Conservation (phyloP, 768 basidiomycete species). For the Flagelloscypha sp. region DNA sequence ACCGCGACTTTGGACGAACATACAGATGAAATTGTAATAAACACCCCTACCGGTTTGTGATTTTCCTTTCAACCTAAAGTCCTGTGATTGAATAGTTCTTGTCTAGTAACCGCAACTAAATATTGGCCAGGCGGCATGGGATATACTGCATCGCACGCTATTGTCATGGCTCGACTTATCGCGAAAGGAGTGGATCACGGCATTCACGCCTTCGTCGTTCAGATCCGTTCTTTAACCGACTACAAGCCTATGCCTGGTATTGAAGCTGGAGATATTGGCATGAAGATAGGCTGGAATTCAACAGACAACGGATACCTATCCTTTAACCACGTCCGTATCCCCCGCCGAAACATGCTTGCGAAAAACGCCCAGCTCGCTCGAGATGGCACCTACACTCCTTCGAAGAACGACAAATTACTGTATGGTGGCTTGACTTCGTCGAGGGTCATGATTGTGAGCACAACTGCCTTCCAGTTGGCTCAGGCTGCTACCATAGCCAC, state of each 20-base stretch:
- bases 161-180: conserved; percentile 18
- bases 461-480: conserved; percentile 16
- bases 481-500: conserved; percentile 18
- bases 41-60: conserved; percentile 19
- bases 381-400: conserved; percentile 14
- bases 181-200: conserved; percentile 13
- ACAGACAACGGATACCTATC: conserved; percentile 20
- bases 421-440: conserved; percentile 18
- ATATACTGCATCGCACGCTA: conserved; percentile 17
- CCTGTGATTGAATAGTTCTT: too few relatives aligned
- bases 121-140: conserved; percentile 20
- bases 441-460: conserved; percentile 10
- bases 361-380: conserved; percentile 12
- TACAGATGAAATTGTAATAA: conserved; percentile 18
- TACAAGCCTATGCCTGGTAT: conserved; percentile 15
- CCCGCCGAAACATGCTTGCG: conserved; percentile 17
- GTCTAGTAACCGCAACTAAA: conserved; percentile 16
- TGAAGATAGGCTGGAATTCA: conserved; percentile 16
- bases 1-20: conserved; percentile 17
- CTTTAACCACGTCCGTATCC: conserved; percentile 17
- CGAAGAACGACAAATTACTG: conserved; percentile 9
- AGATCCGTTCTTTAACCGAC: conserved; percentile 17
- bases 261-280: conserved; percentile 20
- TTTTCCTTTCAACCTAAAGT: too few relatives aligned
- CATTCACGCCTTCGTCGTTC: conserved; percentile 19